These are phyloP conservation scores for Annulohypoxylon stygium DNA, from an alignment of 495 filamentous ascomycete genomes.

Conservation along the genomic window DNA sequence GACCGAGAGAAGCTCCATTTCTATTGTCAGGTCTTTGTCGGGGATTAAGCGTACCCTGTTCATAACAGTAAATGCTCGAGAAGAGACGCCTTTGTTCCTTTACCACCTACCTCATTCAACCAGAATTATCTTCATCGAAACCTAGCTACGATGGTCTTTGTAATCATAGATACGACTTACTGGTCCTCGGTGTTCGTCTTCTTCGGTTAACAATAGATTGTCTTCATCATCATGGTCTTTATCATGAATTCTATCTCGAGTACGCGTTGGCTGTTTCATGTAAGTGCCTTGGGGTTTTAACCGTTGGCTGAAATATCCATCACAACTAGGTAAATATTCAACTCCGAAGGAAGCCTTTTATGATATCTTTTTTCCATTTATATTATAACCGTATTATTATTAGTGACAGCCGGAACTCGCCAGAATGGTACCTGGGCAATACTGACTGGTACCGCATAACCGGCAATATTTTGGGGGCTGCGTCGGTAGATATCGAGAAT, in stretches of 20 bases:
- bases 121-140: background rate
- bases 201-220: background rate
- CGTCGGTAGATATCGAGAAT: conserved; percentile 13
- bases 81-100: background rate
- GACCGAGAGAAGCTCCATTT: conserved; percentile 11
- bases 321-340: background rate
- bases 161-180: background rate
- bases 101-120: background rate
- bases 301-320: background rate
- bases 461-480: conserved; percentile 24
- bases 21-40: conserved; percentile 30
- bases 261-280: conserved; percentile 5
- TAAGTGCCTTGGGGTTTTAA: background rate
- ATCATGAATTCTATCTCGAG: background rate
- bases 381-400: conserved; percentile 3
- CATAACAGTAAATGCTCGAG: background rate
- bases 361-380: conserved; percentile 10
- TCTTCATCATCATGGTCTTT: background rate
- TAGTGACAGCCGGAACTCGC: background rate
- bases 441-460: conserved; percentile 4
- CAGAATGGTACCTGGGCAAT: background rate
- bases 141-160: background rate
- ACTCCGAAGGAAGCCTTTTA: background rate
- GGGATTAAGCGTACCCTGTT: conserved; percentile 21
- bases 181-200: background rate